phyloP scores from a whole-genome alignment of 352 stramenopile genomes.

The Plasmopara viticola region DNA sequence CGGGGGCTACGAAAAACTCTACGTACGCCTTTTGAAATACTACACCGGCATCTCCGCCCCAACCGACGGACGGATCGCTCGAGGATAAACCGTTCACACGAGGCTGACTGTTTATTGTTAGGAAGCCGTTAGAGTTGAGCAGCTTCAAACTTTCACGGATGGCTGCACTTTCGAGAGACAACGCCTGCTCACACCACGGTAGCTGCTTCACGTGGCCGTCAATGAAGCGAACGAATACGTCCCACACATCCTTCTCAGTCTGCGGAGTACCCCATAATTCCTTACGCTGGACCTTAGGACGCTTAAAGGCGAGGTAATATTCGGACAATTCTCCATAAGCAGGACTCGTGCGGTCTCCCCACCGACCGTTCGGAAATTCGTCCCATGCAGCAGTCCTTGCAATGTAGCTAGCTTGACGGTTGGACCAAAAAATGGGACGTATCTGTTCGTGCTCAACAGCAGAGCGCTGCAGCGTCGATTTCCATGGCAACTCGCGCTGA shows the following conservation, averaged over 20 bases:
- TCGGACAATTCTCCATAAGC: conserved; percentile 95
- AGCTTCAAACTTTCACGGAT: conserved; percentile 81
- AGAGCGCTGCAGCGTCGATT: conserved; percentile 56
- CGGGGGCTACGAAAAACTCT: conserved; percentile 94
- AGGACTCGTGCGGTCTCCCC: conserved; percentile 91
- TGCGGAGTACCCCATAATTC: conserved; percentile 82
- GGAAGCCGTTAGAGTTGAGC: conserved; percentile 87
- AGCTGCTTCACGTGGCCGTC: conserved; percentile 82
- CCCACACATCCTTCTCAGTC: conserved; percentile 86
- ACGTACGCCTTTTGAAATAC: conserved; percentile 99
- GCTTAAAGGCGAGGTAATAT: conserved; percentile 88
- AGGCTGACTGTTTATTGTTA: conserved; percentile 95
- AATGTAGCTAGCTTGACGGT: conserved; percentile 96
- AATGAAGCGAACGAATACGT: conserved; percentile 91
- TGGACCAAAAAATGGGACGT: conserved; percentile 98
- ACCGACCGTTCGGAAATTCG: conserved; percentile 94
- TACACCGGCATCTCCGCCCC: conserved; percentile 91
- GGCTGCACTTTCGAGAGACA: conserved; percentile 89
- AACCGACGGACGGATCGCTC: conserved; percentile 89
- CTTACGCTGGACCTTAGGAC: conserved; percentile 63
- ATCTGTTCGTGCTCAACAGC: conserved; percentile 83
- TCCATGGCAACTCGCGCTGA: conserved; percentile 69
- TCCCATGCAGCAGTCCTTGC: conserved; percentile 95
- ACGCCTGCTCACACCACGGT: conserved; percentile 94
- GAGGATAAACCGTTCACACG: conserved; percentile 88